phyloP scores from a whole-genome alignment of 2,329 filamentous ascomycete species.

The Colletotrichum lindemuthianum region DNA sequence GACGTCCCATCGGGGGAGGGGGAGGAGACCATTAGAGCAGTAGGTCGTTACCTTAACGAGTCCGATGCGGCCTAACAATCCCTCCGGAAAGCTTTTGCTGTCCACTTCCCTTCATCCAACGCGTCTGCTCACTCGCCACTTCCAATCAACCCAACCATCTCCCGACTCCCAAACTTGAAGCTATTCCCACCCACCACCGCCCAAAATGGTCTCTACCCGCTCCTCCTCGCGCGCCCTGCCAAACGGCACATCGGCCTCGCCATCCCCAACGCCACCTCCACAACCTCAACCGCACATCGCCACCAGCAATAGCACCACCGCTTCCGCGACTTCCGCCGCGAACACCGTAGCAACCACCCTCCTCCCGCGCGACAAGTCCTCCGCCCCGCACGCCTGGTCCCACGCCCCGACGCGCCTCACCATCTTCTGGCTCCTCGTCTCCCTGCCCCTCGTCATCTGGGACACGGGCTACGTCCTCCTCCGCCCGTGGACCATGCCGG shows the following conservation, averaged over 20 bases:
- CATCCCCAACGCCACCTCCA: slow-evolving; percentile 38
- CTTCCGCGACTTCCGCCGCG: slow-evolving; percentile 32
- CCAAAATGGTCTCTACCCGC: slow-evolving; percentile 52
- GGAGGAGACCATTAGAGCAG: too few species aligned
- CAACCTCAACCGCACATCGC: slow-evolving; percentile 34
- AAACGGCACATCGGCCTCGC: slow-evolving; percentile 17
- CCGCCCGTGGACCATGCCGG: slow-evolving; percentile 84
- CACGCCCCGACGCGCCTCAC: slow-evolving; percentile 58
- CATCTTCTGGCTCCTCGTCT: slow-evolving; percentile 78
- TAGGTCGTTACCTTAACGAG: too few species aligned
- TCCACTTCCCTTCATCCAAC: too few species aligned
- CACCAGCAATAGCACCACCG: background rate
- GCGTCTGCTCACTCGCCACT: background rate
- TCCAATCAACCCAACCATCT: background rate
- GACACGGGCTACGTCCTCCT: slow-evolving; percentile 82
- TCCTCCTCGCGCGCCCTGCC: slow-evolving; percentile 44
- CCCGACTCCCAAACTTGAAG: background rate
- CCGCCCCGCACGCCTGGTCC: slow-evolving; percentile 29
- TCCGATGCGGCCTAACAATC: too few species aligned
- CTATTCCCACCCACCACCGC: background rate
- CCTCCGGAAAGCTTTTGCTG: too few species aligned
- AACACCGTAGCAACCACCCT: too few species aligned
- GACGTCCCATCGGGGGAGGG: too few species aligned
- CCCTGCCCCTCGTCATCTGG: slow-evolving; percentile 83
- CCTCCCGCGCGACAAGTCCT: slow-evolving; percentile 3